Evolutionary conservation across 2,329 filamentous ascomycete species (phyloP), one percentile per base, ranked within the genome.

Genomic region (Epichloe typhina): DNA sequence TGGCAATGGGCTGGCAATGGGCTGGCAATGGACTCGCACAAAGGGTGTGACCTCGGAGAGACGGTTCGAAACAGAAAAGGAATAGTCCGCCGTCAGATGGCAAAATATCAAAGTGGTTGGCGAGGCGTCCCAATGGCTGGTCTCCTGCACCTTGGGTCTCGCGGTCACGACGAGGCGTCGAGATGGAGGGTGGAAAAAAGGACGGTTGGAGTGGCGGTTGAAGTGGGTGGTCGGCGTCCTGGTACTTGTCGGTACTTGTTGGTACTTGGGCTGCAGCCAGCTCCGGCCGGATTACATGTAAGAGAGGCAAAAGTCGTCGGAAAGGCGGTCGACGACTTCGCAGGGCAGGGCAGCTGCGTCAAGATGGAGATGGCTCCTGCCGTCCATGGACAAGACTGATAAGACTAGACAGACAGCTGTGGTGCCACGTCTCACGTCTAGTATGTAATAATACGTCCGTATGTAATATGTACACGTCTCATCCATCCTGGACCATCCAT

Each of bases 351-450:
- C 19, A 19, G 19, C 19, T 21, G 4, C 26, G 13, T 33, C 3
- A n/a, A 11, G 19, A 15, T 11, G 9, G 5, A 26, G n/a, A 15
- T 36, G 39, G 47, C 47, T 43, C 33, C 46, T 41, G 23, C 37
- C 46, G 36, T n/a, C n/a, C n/a, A n/a, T n/a, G n/a, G n/a, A n/a
- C n/a, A n/a, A n/a, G n/a, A n/a, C n/a, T n/a, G n/a, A n/a, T n/a
- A n/a, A n/a, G n/a, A n/a, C n/a, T n/a, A n/a, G 21, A 21, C 21
- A 21, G 35, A 26, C 23, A 35, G 33, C 35, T 15, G 46, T 52
- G 50, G 50, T 52, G 50, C 50, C 46, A 52, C 50, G 50, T 52
- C 46, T 41, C 15, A 35, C 21, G 21, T 21, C 21, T 21, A 21
- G 21, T 23, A 23, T 21, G 19, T 19, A 19, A 21, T 21, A 21